Evolutionary conservation across 352 stramenopile genomes (phyloP).

Genomic region (Phytophthora foliorum): DNA sequence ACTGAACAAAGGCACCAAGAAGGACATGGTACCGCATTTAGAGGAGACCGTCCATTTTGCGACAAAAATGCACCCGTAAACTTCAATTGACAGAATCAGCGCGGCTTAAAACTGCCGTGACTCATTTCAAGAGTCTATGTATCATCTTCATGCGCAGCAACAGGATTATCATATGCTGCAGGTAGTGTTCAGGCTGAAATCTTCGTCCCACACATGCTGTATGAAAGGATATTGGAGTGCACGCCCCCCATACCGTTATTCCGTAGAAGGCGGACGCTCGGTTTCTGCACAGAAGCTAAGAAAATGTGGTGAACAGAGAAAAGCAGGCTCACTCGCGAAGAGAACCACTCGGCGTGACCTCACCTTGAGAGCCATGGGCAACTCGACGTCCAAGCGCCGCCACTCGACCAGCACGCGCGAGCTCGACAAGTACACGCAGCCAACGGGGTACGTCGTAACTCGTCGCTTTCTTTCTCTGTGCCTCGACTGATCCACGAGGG

Average conservation of each 20-base stretch:
- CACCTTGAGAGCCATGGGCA: conserved; percentile 58
- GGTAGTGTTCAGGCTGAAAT: background rate
- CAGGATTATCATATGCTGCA: background rate
- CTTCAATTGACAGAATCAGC: conserved; percentile 9
- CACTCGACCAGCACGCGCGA: conserved; percentile 54
- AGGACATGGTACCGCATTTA: no score
- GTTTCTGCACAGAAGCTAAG: conserved; percentile 27
- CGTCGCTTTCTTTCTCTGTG: background rate
- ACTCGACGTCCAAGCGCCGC: conserved; percentile 64
- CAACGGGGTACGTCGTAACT: conserved; percentile 55
- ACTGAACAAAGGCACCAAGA: no score
- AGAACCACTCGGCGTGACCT: conserved; percentile 8
- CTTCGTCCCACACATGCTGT: background rate
- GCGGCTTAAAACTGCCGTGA: background rate
- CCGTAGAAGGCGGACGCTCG: background rate
- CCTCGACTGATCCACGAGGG: background rate
- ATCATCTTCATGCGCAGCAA: background rate
- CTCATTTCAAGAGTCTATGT: no score
- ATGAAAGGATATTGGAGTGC: background rate
- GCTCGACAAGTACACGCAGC: conserved; percentile 74
- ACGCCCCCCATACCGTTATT: background rate
- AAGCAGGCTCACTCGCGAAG: conserved; percentile 24
- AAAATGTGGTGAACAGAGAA: conserved; percentile 29
- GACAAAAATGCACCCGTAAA: conserved; percentile 9
- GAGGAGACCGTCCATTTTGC: conserved; percentile 7